These are phyloP conservation scores for Chaetomiaceae sp. DNA, from an alignment of 2,329 filamentous ascomycete species.

Conservation along the genomic window DNA sequence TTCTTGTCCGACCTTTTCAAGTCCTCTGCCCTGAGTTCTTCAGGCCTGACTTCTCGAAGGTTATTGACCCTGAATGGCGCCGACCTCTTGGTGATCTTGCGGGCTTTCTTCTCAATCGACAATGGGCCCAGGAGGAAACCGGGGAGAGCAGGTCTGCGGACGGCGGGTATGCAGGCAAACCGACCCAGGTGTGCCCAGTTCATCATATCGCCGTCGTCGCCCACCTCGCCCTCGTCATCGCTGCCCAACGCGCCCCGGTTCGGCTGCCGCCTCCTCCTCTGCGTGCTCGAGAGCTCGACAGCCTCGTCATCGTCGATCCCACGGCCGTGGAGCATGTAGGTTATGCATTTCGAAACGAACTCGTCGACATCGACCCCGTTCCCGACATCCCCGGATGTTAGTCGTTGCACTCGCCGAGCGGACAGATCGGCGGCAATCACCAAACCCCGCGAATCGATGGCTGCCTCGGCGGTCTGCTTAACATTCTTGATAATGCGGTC, in stretches of 20 bases:
- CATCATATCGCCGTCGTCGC: constrained; percentile 69
- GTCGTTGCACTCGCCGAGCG: constrained; percentile 69
- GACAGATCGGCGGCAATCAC: constrained; percentile 76
- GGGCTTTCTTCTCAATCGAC: constrained; percentile 78
- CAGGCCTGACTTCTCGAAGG: constrained; percentile 67
- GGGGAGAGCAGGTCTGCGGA: constrained; percentile 69
- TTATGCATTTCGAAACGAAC: constrained; percentile 84
- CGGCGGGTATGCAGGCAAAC: constrained; percentile 68
- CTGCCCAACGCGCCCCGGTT: constrained; percentile 39
- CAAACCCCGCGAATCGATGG: constrained; percentile 81
- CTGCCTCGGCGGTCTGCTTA: constrained; percentile 85
- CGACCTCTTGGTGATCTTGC: constrained; percentile 65
- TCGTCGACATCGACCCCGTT: constrained; percentile 84
- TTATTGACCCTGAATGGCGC: constrained; percentile 66
- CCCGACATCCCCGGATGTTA: constrained; percentile 67
- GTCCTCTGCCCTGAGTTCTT: constrained; percentile 71
- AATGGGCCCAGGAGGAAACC: constrained; percentile 86
- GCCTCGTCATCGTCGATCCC: constrained; percentile 50
- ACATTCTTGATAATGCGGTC: constrained; percentile 64
- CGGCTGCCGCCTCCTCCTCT: constrained; percentile 41
- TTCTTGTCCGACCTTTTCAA: constrained; percentile 72
- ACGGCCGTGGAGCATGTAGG: constrained; percentile 72
- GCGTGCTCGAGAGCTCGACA: constrained; percentile 47
- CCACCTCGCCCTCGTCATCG: constrained; percentile 61
- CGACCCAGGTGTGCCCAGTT: constrained; percentile 84